Evolutionary conservation across 441 rosid species (phyloP), one percentile per base, ranked within the genome.

Genomic region (Pelargonium fulgidum): DNA sequence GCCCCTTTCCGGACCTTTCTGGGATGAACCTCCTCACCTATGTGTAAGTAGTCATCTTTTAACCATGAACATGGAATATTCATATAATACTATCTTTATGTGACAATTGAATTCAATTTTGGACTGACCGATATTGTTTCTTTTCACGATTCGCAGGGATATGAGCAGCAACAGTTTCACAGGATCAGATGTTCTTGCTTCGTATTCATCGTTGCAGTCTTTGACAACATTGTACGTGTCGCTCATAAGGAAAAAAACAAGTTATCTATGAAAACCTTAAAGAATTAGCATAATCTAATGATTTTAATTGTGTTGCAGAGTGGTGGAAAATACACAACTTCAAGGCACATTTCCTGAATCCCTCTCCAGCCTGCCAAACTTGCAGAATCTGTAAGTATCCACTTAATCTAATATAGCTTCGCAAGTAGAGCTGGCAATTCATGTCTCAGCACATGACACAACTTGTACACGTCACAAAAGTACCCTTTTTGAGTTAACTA

Each of bases 161-260:
- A 39, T 90, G 71, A 92, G 99, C 80, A 90, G 90, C 70, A 94
- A 92, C 47, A 73, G 72, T 59, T 87, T 93, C 65, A 73, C 73
- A 7, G 11, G 63, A 14, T 59, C 93, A 36, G 69, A 61, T 0
- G 42, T 90, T 73, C 93, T 97, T 48, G 13, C 80, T 3, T 92
- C 93, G 97, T 48, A 87, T 59, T 62, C 80, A 45, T 66, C 77
- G 4, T 79, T 85, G 24, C 19, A 2, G 36, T 75, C 86, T 39
- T 77, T 92, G 64, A 80, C 90, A 79, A 82, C 95, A 73, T 65
- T 92, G 97, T 94, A 90, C 13, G 85, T 73, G 0, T 74, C 73
- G 70, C 69, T 64, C 44, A 39, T 7, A 39, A 7, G 7, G 5
- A 39, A 39, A 5, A 29, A 33, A 7, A 2, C 2, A 45, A 1